Evolutionary conservation across 1,284 basidiomycete species (phyloP).

Genomic region (Albatrellus sp.): DNA sequence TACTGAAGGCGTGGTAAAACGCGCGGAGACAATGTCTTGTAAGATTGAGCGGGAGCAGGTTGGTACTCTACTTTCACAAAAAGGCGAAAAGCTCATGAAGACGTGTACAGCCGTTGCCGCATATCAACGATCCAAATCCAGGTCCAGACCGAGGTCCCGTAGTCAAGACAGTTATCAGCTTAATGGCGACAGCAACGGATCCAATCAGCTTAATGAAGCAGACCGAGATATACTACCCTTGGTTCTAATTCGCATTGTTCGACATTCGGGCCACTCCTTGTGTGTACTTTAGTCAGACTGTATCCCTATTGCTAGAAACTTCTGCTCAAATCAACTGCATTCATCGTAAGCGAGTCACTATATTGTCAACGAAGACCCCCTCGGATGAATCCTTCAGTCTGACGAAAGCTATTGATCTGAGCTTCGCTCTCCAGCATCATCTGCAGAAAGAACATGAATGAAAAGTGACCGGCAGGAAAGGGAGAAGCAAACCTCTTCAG

Average conservation of each 20-base stretch:
- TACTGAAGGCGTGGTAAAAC: slow-evolving; percentile 74
- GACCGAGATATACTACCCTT: slow-evolving; percentile 73
- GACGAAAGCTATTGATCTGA: slow-evolving; percentile 65
- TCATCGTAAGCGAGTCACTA: neutral
- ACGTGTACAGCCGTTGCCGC: slow-evolving; percentile 4
- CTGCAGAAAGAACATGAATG: slow-evolving; percentile 21
- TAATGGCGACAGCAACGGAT: slow-evolving; percentile 71
- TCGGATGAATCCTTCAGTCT: slow-evolving; percentile 53
- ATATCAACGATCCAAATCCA: slow-evolving; percentile 16
- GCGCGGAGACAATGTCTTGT: slow-evolving; percentile 79
- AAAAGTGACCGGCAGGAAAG: neutral
- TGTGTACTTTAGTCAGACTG: too few species aligned
- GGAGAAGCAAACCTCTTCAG: slow-evolving; percentile 59
- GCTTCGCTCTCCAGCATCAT: slow-evolving; percentile 80
- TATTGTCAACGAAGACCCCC: slow-evolving; percentile 10
- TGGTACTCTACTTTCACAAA: slow-evolving; percentile 12
- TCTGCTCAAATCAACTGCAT: too few species aligned
- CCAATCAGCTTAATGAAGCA: slow-evolving; percentile 69
- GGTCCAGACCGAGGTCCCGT: slow-evolving; percentile 36
- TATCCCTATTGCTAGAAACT: too few species aligned
- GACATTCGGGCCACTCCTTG: too few species aligned
- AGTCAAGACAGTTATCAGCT: slow-evolving; percentile 73
- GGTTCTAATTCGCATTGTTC: slow-evolving; percentile 47
- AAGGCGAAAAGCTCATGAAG: neutral
- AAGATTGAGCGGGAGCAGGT: slow-evolving; percentile 76